Evolutionary conservation across 2,329 filamentous ascomycete species (phyloP).

Genomic region (Dothistroma septosporum): DNA sequence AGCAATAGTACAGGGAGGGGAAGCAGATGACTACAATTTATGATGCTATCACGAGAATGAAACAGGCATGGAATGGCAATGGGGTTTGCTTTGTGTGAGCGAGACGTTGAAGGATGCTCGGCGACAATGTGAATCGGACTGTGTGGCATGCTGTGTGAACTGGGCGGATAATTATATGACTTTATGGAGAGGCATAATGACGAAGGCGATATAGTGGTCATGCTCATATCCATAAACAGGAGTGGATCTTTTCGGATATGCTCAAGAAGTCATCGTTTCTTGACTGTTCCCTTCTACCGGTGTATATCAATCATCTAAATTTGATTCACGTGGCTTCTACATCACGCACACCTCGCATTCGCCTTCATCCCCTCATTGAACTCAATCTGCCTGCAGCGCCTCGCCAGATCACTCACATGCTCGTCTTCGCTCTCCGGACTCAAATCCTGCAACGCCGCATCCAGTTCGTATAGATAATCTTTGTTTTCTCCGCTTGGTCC

Average conservation of each 20-base stretch:
- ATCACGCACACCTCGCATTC: constrained; percentile 2
- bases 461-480: constrained; percentile 81
- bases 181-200: background rate
- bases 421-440: constrained; percentile 73
- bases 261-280: background rate
- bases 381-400: constrained; percentile 64
- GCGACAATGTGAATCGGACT: background rate
- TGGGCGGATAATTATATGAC: background rate
- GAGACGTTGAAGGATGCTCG: background rate
- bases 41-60: background rate
- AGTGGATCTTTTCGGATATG: background rate
- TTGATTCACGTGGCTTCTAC: background rate
- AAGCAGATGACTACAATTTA: background rate
- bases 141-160: background rate
- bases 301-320: background rate
- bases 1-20: constrained; percentile 4
- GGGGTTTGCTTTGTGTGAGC: background rate
- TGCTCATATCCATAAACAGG: background rate
- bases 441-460: constrained; percentile 67
- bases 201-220: background rate
- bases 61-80: background rate
- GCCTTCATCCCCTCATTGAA: constrained; percentile 9
- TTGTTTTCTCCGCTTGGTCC: constrained; percentile 86
- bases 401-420: constrained; percentile 79
- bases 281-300: no score